Percentiles rank a stretch among this genome's conserved stretches.
Evolutionary conservation across 805 yeast species (phyloP).

Genomic region (Kodamaea neixiangensis): DNA sequence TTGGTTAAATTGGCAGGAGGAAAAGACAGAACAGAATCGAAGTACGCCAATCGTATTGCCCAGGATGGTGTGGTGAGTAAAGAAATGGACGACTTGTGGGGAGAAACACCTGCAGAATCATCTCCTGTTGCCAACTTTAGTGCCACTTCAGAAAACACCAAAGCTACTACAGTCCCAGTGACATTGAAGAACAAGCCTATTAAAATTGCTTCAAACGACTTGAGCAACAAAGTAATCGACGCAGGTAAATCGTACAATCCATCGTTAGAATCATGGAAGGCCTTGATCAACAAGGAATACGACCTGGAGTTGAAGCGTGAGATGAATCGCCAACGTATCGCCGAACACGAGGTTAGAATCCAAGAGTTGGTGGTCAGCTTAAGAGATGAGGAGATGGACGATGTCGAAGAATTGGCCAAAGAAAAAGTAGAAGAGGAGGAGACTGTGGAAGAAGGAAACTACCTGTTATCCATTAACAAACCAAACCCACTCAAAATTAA

Average conservation of each 20-base stretch:
- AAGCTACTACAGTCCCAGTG: slow-evolving; percentile 52
- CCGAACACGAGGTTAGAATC: slow-evolving; percentile 64
- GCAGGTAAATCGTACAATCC: slow-evolving; percentile 96
- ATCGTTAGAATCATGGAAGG: slow-evolving; percentile 77
- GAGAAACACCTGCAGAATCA: slow-evolving; percentile 25
- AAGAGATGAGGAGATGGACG: slow-evolving; percentile 56
- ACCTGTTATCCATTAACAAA: slow-evolving; percentile 66
- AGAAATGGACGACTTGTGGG: slow-evolving; percentile 69
- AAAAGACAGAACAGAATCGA: slow-evolving; percentile 55
- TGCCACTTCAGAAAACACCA: slow-evolving; percentile 29
- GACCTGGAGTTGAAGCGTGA: slow-evolving; percentile 66
- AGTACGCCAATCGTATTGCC: slow-evolving; percentile 53
- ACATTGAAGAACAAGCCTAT: slow-evolving; percentile 57
- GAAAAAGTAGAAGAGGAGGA: slow-evolving; percentile 39
- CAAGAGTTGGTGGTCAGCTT: slow-evolving; percentile 63
- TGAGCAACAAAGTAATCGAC: slow-evolving; percentile 51
- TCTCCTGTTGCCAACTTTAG: slow-evolving; percentile 19
- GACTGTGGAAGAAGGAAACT: slow-evolving; percentile 34
- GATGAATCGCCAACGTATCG: slow-evolving; percentile 58
- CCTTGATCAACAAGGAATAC: slow-evolving; percentile 66
- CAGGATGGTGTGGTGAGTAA: slow-evolving; percentile 52
- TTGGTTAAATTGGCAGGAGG: slow-evolving; percentile 76
- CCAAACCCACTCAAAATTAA: slow-evolving; percentile 70
- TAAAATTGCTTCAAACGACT: slow-evolving; percentile 50
- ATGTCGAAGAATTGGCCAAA: slow-evolving; percentile 38